A percentile compares a stretch with the other conserved stretches of the same genome.
These are phyloP conservation scores for Pezicula radicicola DNA, from an alignment of 2,329 filamentous ascomycete species.

Conservation along the genomic window DNA sequence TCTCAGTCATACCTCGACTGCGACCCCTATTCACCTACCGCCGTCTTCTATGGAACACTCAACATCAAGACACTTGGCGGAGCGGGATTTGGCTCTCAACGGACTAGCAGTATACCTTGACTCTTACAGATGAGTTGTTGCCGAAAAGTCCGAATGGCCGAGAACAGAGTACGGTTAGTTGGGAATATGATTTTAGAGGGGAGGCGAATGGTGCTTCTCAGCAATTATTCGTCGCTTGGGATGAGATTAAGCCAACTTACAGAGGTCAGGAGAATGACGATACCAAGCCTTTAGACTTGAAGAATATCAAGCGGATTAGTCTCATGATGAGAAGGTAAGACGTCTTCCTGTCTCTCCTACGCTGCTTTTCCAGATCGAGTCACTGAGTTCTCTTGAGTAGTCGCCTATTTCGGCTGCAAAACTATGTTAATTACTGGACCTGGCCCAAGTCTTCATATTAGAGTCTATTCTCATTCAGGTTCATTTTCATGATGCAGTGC, in stretches of 20 bases:
- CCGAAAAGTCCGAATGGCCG: conserved; percentile 57
- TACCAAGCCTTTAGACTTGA: conserved; percentile 55
- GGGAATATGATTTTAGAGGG: conserved; percentile 66
- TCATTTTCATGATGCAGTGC: no score
- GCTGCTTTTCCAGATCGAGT: neutral
- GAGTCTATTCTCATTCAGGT: no score
- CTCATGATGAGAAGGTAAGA: conserved; percentile 79
- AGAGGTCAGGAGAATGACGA: conserved; percentile 63
- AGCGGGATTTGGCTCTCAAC: conserved; percentile 79
- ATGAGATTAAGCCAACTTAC: conserved; percentile 67
- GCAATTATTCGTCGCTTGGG: conserved; percentile 59
- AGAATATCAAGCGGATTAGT: conserved; percentile 62
- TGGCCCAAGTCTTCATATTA: neutral
- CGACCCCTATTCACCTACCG: conserved; percentile 29
- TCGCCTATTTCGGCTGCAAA: conserved; percentile 3
- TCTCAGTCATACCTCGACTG: conserved; percentile 52
- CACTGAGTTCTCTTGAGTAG: conserved; percentile 1
- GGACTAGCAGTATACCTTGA: conserved; percentile 70
- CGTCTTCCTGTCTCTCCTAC: neutral
- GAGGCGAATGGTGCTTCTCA: conserved; percentile 23
- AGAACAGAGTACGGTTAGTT: conserved; percentile 70
- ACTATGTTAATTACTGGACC: conserved; percentile 21
- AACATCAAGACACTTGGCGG: conserved; percentile 75
- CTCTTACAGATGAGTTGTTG: conserved; percentile 67
- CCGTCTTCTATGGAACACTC: conserved; percentile 62